Evolutionary conservation across 768 basidiomycete genomes (phyloP), one percentile per base, ranked within the genome.

Genomic region (Xerocomellus chrysenteron): DNA sequence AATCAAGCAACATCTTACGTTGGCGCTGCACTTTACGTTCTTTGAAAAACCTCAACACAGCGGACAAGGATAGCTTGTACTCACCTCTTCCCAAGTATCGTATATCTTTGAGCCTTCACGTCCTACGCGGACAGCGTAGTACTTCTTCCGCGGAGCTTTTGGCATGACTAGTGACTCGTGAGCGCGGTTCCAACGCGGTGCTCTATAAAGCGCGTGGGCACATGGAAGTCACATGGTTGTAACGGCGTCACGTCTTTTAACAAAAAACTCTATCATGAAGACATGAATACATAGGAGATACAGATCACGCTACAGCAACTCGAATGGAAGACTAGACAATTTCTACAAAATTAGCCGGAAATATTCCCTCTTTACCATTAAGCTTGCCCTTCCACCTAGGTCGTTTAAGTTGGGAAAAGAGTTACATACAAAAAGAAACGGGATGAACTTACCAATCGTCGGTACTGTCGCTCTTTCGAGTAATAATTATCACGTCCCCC

Each of bases 311-410:
- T 47, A 50, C 47, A 49, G 13, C 14, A 50, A 32, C 11, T 10
- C 3, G 41, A 19, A 40, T 19, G 14, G 21, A 53, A 13, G 12
- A 16, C 57, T 67, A 80, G 28, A 78, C 72, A 54, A 90, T 70
- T 66, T 90, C 87, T n/a, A 91, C 87, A 63, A 90, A 90, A 68
- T 92, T 92, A 16, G 90, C 90, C 35, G 90, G 90, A 69, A 93
- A 92, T 44, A 87, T 80, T 0, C 91, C 91, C 60, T 82, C 75
- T 39, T 77, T 69, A 16, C 79, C 80, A 21, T 80, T 72, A 2
- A 85, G 57, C 65, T 82, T 86, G n/a, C 90, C 90, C 14, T 78
- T 86, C 90, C 90, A 92, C 88, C 88, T 90, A 55, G 16, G 33
- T 37, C 17, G 6, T 37, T 33, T 37, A 21, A 47, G 52, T 52